Percentiles rank a stretch among this genome's conserved stretches.
Conservation (phyloP, 495 filamentous ascomycete species). For the Pseudoneurospora amorphoporcata region DNA sequence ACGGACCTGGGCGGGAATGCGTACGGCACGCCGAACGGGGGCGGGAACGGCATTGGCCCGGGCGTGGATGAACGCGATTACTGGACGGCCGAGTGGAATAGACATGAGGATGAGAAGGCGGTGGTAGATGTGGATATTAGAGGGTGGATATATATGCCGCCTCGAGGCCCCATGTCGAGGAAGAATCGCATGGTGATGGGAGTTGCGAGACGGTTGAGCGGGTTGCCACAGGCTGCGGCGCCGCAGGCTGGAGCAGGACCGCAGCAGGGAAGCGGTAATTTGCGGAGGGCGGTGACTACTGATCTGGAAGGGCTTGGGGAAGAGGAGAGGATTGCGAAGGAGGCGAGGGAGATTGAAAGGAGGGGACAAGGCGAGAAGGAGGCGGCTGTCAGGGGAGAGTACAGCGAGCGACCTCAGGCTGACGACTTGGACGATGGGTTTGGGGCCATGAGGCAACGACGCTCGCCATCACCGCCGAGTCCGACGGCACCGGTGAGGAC, state of each 20-base stretch:
- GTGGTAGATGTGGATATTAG: slow-evolving; percentile 88
- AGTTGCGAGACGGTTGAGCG: slow-evolving; percentile 72
- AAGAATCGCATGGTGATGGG: slow-evolving; percentile 81
- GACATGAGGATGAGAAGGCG: slow-evolving; percentile 63
- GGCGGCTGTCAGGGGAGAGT: slow-evolving; percentile 53
- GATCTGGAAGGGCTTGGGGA: slow-evolving; percentile 35
- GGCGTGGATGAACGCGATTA: slow-evolving; percentile 49
- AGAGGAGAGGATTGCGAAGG: slow-evolving; percentile 53
- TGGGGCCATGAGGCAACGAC: not conserved
- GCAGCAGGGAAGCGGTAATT: not conserved
- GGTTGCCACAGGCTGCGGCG: slow-evolving; percentile 49
- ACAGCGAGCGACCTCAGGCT: slow-evolving; percentile 32
- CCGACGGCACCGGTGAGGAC: slow-evolving; percentile 20
- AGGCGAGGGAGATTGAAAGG: slow-evolving; percentile 63
- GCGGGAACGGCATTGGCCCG: slow-evolving; percentile 1
- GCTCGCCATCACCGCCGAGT: slow-evolving; percentile 19
- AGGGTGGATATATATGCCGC: slow-evolving; percentile 87
- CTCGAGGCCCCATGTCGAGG: slow-evolving; percentile 73
- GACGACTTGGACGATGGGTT: slow-evolving; percentile 22
- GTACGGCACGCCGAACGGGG: not conserved
- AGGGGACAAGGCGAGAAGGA: slow-evolving; percentile 61
- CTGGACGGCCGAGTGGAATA: slow-evolving; percentile 59
- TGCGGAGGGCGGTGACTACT: slow-evolving; percentile 6
- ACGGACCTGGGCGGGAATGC: not conserved
- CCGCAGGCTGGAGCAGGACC: slow-evolving; percentile 25